Conservation (phyloP, 768 basidiomycete genomes). For the Panellus pusillus region DNA sequence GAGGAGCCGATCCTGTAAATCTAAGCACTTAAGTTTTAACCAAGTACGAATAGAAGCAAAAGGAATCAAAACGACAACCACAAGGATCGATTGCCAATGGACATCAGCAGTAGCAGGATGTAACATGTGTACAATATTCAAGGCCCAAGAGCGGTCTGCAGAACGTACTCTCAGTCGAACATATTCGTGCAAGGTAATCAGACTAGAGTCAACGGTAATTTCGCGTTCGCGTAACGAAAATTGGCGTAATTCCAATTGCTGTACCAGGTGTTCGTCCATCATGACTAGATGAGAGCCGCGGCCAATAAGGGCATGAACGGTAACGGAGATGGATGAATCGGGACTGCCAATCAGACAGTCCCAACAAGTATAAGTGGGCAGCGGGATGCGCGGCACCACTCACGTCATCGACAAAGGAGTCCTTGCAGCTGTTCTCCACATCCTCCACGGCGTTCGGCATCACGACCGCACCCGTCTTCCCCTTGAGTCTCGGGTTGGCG, state of each 20-base stretch:
- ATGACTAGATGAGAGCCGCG: conserved; percentile 2
- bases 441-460: not conserved
- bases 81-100: no score
- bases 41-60: no score
- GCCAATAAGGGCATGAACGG: conserved; percentile 1
- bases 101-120: no score
- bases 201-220: not conserved
- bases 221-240: not conserved
- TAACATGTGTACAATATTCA: not conserved
- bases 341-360: conserved; percentile 1
- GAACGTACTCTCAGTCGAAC: not conserved
- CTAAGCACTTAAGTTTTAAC: no score
- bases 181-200: not conserved
- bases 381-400: conserved; percentile 5
- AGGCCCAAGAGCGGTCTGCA: not conserved
- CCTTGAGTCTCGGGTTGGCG: not conserved
- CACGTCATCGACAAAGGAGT: conserved; percentile 11
- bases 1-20: no score
- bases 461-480: not conserved
- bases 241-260: not conserved
- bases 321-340: not conserved
- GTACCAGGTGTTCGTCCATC: not conserved
- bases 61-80: no score
- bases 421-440: not conserved
- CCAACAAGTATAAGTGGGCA: conserved; percentile 10